These are phyloP conservation scores for Rhodotorula glutinis DNA, from an alignment of 1,284 basidiomycete species.

Conservation along the genomic window DNA sequence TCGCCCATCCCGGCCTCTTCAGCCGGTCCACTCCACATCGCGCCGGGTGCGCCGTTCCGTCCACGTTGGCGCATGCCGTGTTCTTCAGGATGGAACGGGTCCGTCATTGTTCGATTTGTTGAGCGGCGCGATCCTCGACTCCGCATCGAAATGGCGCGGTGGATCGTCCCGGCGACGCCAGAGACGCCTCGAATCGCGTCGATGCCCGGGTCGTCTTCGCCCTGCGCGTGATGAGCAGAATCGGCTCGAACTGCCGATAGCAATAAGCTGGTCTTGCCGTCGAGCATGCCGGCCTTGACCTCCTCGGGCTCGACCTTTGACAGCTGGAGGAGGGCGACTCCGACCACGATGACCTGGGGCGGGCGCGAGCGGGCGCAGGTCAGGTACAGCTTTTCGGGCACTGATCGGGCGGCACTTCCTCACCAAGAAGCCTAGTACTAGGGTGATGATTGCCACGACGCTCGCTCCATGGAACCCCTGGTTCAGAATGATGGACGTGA, in stretches of 20 bases:
- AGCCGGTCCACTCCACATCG: slow-evolving; percentile 24
- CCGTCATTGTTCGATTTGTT: neutral
- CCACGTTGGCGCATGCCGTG: slow-evolving; percentile 21
- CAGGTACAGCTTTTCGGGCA: slow-evolving; percentile 14
- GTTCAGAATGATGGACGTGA: slow-evolving; percentile 64
- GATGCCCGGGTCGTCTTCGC: slow-evolving; percentile 71
- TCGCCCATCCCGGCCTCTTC: slow-evolving; percentile 44
- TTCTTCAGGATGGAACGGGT: slow-evolving; percentile 13
- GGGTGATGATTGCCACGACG: slow-evolving; percentile 72
- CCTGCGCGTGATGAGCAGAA: slow-evolving; percentile 56
- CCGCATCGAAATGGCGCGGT: slow-evolving; percentile 60
- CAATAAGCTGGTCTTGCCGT: slow-evolving; percentile 78
- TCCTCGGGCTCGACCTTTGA: slow-evolving; percentile 82
- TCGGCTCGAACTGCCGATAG: slow-evolving; percentile 49
- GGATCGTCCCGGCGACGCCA: slow-evolving; percentile 81
- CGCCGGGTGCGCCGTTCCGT: slow-evolving; percentile 30
- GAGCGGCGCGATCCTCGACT: slow-evolving; percentile 13
- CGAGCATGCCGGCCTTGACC: slow-evolving; percentile 60
- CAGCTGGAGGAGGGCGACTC: slow-evolving; percentile 75
- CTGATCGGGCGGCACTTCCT: neutral
- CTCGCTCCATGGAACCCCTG: slow-evolving; percentile 76
- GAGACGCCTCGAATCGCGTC: slow-evolving; percentile 85
- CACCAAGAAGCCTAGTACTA: slow-evolving; percentile 85
- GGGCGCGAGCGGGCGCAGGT: neutral
- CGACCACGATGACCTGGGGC: slow-evolving; percentile 11